These are phyloP conservation scores for Mucor saturninus DNA, from an alignment of 371 early-diverging fungal genomes.

Conservation along the genomic window DNA sequence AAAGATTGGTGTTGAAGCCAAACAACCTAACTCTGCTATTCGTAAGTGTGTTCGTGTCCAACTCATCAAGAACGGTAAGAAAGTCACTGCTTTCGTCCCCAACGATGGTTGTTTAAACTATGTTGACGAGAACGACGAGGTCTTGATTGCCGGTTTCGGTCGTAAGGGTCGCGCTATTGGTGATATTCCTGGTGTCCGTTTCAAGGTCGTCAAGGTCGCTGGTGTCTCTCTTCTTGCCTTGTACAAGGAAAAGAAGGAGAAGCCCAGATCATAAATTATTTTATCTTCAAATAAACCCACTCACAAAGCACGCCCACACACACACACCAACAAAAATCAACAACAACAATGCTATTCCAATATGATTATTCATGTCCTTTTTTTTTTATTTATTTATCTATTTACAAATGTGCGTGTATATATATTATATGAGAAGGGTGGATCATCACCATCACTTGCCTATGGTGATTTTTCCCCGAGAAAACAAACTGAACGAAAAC, in stretches of 20 bases:
- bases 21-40: constrained; percentile 99
- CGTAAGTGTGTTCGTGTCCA: constrained; percentile 99
- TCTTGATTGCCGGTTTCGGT: constrained; percentile 97
- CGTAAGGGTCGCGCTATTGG: constrained; percentile 89
- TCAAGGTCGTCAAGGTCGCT: constrained; percentile 99
- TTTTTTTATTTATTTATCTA: too few relatives aligned
- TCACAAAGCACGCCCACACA: too few relatives aligned
- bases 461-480: too few relatives aligned
- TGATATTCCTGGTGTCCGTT: constrained; percentile 99
- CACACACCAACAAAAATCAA: too few relatives aligned
- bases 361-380: too few relatives aligned
- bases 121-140: constrained; percentile 98
- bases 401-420: too few relatives aligned
- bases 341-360: too few relatives aligned
- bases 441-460: too few relatives aligned
- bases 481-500: not conserved
- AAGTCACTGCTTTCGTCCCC: constrained; percentile 99
- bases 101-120: constrained; percentile 99
- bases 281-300: not conserved
- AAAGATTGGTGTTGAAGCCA: constrained; percentile 99
- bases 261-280: constrained; percentile 90
- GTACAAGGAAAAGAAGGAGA: constrained; percentile 99
- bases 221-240: constrained; percentile 99
- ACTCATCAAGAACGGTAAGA: constrained; percentile 99
- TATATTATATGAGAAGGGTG: too few relatives aligned